Evolutionary conservation across 352 stramenopile genomes (phyloP), one percentile per base, ranked within the genome.

Genomic region (Phytophthora pinifolia): DNA sequence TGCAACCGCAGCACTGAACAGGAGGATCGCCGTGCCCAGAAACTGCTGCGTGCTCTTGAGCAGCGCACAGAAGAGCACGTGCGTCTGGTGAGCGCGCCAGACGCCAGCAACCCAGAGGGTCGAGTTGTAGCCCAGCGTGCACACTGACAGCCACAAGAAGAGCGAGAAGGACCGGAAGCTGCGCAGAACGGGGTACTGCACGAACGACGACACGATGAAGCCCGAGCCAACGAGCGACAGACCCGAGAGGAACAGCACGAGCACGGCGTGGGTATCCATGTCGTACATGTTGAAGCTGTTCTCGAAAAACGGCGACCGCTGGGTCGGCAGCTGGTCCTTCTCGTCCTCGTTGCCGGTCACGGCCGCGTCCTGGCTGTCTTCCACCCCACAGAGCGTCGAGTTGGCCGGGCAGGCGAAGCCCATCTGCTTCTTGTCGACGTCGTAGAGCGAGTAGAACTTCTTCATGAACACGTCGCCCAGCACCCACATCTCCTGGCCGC

Each of bases 381-480:
- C 76, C 20, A 76, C 46, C 4, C 81, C 81, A 48, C 81, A 92
- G 1, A 76, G 42, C 14, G 46, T 53, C 51, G 79, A 86, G 39
- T 70, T 45, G 1, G 65, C 46, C 1, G 78, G 41, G 32, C 83
- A 92, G 13, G 89, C 88, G 53, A 98, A 94, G 6, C 83, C 88
- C 36, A 97, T 69, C 39, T 84, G 80, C 55, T 94, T 88, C 34
- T 87, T 84, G 44, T 82, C 52, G 14, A 92, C 89, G 67, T 98
- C 85, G 59, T 97, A 98, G 13, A 97, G 71, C 42, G 87, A 94
- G 76, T 97, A 96, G 63, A 96, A 98, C 63, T 97, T 97, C 57
- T 96, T 91, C 84, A 98, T 97, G 63, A 98, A 98, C 13, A 98
- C 87, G 44, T 98, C 94, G 18, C 94, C 97, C 25, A 99, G 86